phyloP scores from a whole-genome alignment of 2,329 filamentous ascomycete genomes.

The Clarireedia hainanense region DNA sequence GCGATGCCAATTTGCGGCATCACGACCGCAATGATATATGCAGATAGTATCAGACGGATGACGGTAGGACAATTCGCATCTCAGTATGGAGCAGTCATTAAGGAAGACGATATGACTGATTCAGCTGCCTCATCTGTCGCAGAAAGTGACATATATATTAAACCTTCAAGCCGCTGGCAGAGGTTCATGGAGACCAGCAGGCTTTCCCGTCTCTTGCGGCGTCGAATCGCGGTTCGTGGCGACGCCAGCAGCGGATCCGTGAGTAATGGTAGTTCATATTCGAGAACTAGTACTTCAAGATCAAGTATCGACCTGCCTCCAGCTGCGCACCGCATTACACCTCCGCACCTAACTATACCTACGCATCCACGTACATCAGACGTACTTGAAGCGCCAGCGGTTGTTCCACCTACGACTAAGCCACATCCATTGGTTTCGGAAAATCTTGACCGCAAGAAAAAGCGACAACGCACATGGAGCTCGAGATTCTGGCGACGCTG shows the following conservation, averaged over 20 bases:
- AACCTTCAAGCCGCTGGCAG: neutral
- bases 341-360: no score
- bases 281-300: no score
- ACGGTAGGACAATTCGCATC: neutral
- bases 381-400: no score
- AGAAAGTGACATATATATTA: neutral
- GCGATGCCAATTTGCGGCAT: constrained; percentile 2
- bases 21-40: constrained; percentile 3
- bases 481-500: neutral
- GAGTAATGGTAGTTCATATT: no score
- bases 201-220: neutral
- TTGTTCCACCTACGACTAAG: no score
- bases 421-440: no score
- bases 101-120: neutral
- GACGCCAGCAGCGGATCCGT: neutral
- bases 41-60: constrained; percentile 7
- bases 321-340: no score
- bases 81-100: neutral
- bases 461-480: neutral
- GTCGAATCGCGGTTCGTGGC: neutral
- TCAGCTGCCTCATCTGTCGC: neutral
- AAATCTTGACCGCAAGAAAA: neutral
- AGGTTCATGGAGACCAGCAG: neutral
- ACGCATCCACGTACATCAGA: no score
- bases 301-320: no score